Evolutionary conservation across 768 basidiomycete genomes (phyloP).

Genomic region (Rhizopogon roseolus): DNA sequence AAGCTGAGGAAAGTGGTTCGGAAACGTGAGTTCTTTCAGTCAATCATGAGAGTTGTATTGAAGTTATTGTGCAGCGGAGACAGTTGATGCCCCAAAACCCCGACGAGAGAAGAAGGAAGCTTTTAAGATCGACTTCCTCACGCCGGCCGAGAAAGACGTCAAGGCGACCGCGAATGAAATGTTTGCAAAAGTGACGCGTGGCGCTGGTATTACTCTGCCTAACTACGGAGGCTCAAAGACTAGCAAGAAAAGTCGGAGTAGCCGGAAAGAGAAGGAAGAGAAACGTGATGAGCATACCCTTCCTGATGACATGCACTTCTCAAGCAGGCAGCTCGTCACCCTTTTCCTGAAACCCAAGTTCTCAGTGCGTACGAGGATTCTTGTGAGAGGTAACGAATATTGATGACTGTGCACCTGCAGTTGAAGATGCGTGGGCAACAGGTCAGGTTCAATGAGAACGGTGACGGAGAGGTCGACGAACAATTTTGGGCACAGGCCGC

Average conservation of each 20-base stretch:
- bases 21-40: constrained; percentile 48
- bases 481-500: constrained; percentile 97
- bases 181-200: constrained; percentile 73
- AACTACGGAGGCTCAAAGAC: constrained; percentile 35
- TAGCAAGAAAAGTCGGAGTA: constrained; percentile 32
- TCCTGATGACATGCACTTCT: constrained; percentile 98
- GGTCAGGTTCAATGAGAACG: constrained; percentile 47
- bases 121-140: constrained; percentile 77
- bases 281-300: constrained; percentile 73
- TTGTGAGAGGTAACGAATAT: neutral
- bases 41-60: neutral
- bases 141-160: constrained; percentile 51
- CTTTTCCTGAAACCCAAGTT: constrained; percentile 97
- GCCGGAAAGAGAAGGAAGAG: constrained; percentile 47
- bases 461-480: constrained; percentile 90
- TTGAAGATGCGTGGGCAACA: constrained; percentile 83
- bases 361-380: constrained; percentile 50
- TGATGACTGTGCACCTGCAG: constrained; percentile 35
- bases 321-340: constrained; percentile 82
- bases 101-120: constrained; percentile 75
- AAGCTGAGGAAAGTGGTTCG: constrained; percentile 81
- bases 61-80: constrained; percentile 40
- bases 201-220: constrained; percentile 64
- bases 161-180: constrained; percentile 65
- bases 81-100: constrained; percentile 40